Base-by-base conservation (phyloP, 1,284 basidiomycete species). In the Quambalaria eucalypti region DNA sequence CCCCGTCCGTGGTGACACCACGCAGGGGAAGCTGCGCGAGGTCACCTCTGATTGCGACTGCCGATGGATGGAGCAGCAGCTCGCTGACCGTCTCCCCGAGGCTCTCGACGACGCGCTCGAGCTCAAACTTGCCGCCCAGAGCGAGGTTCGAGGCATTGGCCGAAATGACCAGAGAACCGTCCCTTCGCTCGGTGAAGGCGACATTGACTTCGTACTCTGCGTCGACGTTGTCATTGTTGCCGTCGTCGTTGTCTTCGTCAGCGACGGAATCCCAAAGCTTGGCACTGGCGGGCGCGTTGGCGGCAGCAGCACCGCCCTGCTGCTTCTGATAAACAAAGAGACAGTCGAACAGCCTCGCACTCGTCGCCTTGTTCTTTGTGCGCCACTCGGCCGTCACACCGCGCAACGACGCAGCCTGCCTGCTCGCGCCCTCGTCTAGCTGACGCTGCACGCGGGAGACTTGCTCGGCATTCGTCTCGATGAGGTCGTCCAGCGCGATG, bases 191-290 rank as follows among this genome's bases (percentile, higher is more conserved):
- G 30, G 29, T 28, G 40, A 53, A 21, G 51, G 50, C 52, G 2
- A 53, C 40, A 51, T 53, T 53, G 14, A 53, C 2, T 9, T 47
- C 44, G 44, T 53, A 53, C 47, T 53, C 51, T n/a, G n/a, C n/a
- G n/a, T n/a, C n/a, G n/a, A n/a, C n/a, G n/a, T n/a, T n/a, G 9
- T 53, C 51, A 4, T 53, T 48, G 28, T 19, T 23, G 4, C 19
- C 47, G n/a, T 23, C 44, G 23, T n/a, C 23, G 8, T 47, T 25
- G 26, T 53, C 40, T n/a, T 53, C 51, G 21, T 38, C 50, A 6
- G 16, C 23, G 19, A 14, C 49, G 5, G 28, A 23, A n/a, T 44
- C 28, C 51, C 44, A 47, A 14, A 49, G 39, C 14, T n/a, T 16
- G 16, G 50, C 36, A 39, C 10, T 39, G 16, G 36, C 6, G n/a